phyloP scores from a whole-genome alignment of 306 rosid species.

The Aeschynomene evenia region DNA sequence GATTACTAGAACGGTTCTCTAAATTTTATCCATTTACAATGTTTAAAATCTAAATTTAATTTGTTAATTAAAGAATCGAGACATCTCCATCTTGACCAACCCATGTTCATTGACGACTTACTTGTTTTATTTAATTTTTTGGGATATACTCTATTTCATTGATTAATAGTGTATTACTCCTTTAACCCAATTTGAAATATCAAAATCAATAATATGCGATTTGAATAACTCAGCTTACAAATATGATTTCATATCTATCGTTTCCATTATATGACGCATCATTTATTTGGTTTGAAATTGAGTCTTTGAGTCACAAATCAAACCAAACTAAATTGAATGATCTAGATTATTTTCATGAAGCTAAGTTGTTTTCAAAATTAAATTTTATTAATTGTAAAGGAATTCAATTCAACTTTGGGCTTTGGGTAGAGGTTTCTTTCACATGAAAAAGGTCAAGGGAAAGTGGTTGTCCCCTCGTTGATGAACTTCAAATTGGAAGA shows the following conservation, averaged over 20 bases:
- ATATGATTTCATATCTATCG: background rate
- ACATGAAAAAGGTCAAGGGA: conserved; percentile 12
- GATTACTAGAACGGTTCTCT: too few species aligned
- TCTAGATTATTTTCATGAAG: background rate
- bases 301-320: background rate
- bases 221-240: background rate
- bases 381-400: background rate
- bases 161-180: too few species aligned
- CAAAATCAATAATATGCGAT: background rate
- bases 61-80: too few species aligned
- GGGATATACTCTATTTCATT: too few species aligned
- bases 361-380: background rate
- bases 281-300: background rate
- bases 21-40: too few species aligned
- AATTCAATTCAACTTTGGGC: conserved; percentile 7
- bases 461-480: background rate
- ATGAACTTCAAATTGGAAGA: background rate
- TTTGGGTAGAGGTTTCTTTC: background rate
- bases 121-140: too few species aligned
- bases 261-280: background rate
- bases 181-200: background rate
- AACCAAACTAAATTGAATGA: background rate
- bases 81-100: too few species aligned
- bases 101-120: too few species aligned
- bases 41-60: too few species aligned